Conservation (phyloP, 805 yeast genomes). For the Middelhovenomyces tepae region DNA sequence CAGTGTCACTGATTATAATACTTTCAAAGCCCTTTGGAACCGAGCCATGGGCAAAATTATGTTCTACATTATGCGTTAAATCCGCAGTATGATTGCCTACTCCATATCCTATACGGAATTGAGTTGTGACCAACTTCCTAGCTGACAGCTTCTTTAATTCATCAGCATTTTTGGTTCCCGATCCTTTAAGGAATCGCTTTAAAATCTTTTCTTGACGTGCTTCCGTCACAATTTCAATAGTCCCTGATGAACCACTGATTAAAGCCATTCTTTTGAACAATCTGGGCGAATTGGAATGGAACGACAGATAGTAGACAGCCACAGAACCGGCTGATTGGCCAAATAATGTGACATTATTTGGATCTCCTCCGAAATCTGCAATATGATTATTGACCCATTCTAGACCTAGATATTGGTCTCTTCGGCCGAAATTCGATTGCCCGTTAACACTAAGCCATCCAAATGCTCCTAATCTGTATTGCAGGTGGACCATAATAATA, state of each 20-base stretch:
- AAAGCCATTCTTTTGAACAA: constrained; percentile 20
- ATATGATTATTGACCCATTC: constrained; percentile 40
- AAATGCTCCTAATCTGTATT: constrained; percentile 31
- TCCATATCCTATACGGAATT: too few relatives aligned
- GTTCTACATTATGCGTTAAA: too few relatives aligned
- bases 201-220: too few relatives aligned
- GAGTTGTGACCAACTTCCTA: too few relatives aligned
- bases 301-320: constrained; percentile 32
- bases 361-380: constrained; percentile 39
- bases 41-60: too few relatives aligned
- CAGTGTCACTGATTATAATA: too few relatives aligned
- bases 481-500: constrained; percentile 30
- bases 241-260: constrained; percentile 22
- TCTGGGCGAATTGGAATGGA: constrained; percentile 12
- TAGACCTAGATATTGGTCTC: constrained; percentile 40
- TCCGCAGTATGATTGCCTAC: too few relatives aligned
- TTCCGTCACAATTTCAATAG: too few relatives aligned
- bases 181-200: too few relatives aligned
- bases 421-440: constrained; percentile 34
- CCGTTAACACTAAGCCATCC: constrained; percentile 35
- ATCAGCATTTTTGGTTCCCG: too few relatives aligned
- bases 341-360: constrained; percentile 33
- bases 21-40: too few relatives aligned
- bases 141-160: too few relatives aligned
- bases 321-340: constrained; percentile 44